Base-by-base conservation (phyloP, 2,329 filamentous ascomycete species). In the Colletotrichum abscissum region DNA sequence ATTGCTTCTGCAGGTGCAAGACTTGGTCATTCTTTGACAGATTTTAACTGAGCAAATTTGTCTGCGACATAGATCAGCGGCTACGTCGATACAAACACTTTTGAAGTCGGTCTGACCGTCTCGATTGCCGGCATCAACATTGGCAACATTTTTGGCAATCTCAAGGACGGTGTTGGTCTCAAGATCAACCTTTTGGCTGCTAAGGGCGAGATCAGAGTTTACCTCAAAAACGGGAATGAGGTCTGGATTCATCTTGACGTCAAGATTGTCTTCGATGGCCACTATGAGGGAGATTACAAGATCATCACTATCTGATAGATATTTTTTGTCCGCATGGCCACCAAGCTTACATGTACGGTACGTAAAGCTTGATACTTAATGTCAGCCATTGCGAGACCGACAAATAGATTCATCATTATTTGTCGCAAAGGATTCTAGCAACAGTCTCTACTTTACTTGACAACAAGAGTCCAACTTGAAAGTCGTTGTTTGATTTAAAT, bases 161-260 rank as follows among this genome's bases (percentile, higher is more conserved):
- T 72, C 12, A 67, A 72, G 55, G 69, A 72, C 38, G 63, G 63
- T 38, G 69, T 72, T 22, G 46, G 14, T 16, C 2, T 72, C 16
- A 67, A 72, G 16, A 24, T 67, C 54, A 52, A 72, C 42, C 52
- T 72, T 5, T 12, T 67, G 7, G 5, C 54, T 4, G 55, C 49
- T 30, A 56, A 54, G n/a, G 69, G 69, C 46, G 28, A 59, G 28
- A 72, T 72, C 30, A 62, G 57, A 57, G 19, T 62, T 30, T 72
- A 72, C n/a, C 63, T 72, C 38, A 72, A 67, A 56, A 72, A 72
- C 38, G 69, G 69, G 26, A 67, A 72, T 22, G 63, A 72, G 55
- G 9, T 72, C 30, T 72, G 69, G 69, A n/a, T 60, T 9, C 38
- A 72, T n/a, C 19, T 72, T 3, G 69, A 67, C 6, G 42, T 67